Conservation (phyloP, 805 yeast genomes). For the Metschnikowia matae region DNA sequence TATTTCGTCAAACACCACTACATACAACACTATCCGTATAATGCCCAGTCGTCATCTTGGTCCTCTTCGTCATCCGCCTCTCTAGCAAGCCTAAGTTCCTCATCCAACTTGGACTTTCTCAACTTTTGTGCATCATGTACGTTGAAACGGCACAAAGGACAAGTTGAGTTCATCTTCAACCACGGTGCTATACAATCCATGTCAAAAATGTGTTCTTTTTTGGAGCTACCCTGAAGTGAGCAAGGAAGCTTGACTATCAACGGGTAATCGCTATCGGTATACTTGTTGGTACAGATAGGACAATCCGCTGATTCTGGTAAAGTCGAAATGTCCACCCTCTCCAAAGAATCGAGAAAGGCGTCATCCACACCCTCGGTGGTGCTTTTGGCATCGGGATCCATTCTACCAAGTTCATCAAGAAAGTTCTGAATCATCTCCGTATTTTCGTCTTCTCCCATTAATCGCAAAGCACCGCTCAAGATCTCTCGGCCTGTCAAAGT, state of each 20-base stretch:
- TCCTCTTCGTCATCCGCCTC: constrained; percentile 50
- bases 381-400: constrained; percentile 7
- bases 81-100: constrained; percentile 34
- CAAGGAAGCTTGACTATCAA: constrained; percentile 76
- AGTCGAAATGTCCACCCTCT: constrained; percentile 47
- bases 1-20: not conserved
- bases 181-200: constrained; percentile 89
- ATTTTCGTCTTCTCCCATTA: constrained; percentile 29
- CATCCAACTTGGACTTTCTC: constrained; percentile 29
- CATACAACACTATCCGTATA: constrained; percentile 54
- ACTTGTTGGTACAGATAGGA: constrained; percentile 78
- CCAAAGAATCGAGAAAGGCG: constrained; percentile 69
- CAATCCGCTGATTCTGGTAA: constrained; percentile 58
- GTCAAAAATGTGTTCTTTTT: constrained; percentile 67
- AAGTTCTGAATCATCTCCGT: constrained; percentile 27
- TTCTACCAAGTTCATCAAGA: constrained; percentile 20
- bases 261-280: constrained; percentile 70
- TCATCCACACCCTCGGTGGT: constrained; percentile 55
- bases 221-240: constrained; percentile 28
- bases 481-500: constrained; percentile 19
- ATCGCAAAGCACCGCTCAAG: constrained; percentile 29
- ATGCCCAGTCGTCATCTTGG: constrained; percentile 58
- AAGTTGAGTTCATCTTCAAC: constrained; percentile 68
- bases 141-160: constrained; percentile 84
- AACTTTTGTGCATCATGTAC: constrained; percentile 41